A percentile compares a stretch with the other conserved stretches of the same genome.
Evolutionary conservation across 768 basidiomycete species (phyloP).

Genomic region (Dioszegia hungarica): DNA sequence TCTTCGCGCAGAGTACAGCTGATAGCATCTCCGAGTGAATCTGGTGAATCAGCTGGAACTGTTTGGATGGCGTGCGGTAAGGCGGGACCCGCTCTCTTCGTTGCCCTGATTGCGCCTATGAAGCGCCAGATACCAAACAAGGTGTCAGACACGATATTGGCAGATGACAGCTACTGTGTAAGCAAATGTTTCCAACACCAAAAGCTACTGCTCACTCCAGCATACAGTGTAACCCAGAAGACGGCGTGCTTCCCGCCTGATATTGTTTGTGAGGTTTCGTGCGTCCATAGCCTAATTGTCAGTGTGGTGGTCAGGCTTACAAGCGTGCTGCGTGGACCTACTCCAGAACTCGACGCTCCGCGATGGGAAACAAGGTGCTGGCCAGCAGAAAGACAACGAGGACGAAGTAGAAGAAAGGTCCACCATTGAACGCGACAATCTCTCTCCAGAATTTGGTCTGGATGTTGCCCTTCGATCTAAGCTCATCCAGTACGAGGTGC

Average conservation of each 20-base stretch:
- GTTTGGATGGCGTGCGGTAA: no score
- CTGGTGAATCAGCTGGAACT: conserved; percentile 8
- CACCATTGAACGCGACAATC: conserved; percentile 22
- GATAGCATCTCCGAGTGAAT: conserved; percentile 31
- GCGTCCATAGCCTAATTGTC: conserved; percentile 34
- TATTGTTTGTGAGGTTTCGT: neutral
- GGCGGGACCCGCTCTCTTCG: conserved; percentile 14
- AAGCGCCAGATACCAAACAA: conserved; percentile 10
- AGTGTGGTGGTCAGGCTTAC: no score
- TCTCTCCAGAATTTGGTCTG: conserved; percentile 25
- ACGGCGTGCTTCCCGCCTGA: neutral
- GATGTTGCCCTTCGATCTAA: conserved; percentile 15
- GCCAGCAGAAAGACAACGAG: conserved; percentile 9
- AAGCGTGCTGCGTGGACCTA: no score
- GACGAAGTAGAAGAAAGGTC: conserved; percentile 15
- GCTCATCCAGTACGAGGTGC: conserved; percentile 36
- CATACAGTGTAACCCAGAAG: conserved; percentile 28
- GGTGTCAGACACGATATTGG: conserved; percentile 3
- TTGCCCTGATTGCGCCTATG: conserved; percentile 23
- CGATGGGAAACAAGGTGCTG: conserved; percentile 15
- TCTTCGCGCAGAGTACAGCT: conserved; percentile 23
- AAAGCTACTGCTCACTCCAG: conserved; percentile 17
- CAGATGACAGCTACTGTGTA: conserved; percentile 14
- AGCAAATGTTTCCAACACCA: neutral
- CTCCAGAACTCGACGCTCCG: conserved; percentile 22